Evolutionary conservation across 2,329 filamentous ascomycete genomes (phyloP), one percentile per base, ranked within the genome.

Genomic region (Aspergillus fructus): DNA sequence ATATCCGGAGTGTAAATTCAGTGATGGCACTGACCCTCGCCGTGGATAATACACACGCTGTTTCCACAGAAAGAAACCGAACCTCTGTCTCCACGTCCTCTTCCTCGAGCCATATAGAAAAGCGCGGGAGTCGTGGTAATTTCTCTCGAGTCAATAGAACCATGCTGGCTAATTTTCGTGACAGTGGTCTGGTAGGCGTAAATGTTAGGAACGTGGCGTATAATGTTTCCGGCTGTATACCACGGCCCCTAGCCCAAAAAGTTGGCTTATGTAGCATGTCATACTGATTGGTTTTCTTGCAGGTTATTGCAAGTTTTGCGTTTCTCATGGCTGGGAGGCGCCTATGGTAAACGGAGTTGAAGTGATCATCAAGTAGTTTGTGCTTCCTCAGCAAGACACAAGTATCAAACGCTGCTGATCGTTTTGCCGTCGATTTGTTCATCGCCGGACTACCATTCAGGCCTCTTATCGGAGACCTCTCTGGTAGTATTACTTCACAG

Each of bases 391-490:
- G 80, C 60, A 85, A 71, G 1, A 91, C 71, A 67, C 93, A 97
- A 50, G 89, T 85, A 67, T 92, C 85, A 70, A 93, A 97, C 0
- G 94, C 93, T 3, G 93, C 93, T 0, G 93, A 91, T 62, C 90
- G 91, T 72, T 94, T 96, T 4, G 94, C 93, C 17, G 89, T 76
- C 30, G 86, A 81, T 72, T 96, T 97, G 56, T 82, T 90, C 7
- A 79, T 71, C 55, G 88, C 85, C 0, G 85, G 76, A 7, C 76
- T 79, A 5, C 94, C 93, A 12, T 81, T 79, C 5, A 84, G 81
- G 30, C 84, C 86, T 55, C 81, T 83, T 37, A 97, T 77, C 0
- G 91, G 91, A 0, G 91, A 89, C 21, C 81, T 81, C 12, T 87
- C 83, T 0, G 94, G 93, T 23, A 99, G 77, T 11, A 91, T 81